These are phyloP conservation scores for Chaetomidium leptoderma DNA, from an alignment of 495 filamentous ascomycete species.

Conservation along the genomic window DNA sequence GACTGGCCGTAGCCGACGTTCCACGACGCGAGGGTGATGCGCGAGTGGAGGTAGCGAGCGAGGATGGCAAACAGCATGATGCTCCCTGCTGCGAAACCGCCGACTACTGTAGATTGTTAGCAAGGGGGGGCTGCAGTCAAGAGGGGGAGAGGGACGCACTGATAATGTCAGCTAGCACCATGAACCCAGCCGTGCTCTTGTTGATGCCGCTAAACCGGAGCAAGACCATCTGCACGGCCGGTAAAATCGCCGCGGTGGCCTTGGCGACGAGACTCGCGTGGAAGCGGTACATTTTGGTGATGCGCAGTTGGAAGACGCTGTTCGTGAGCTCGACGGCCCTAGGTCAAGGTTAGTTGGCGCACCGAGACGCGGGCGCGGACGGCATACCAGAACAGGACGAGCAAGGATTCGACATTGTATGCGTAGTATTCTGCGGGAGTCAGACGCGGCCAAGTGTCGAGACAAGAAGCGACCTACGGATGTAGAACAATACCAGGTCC, in stretches of 20 bases:
- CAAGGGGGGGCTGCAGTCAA: background rate
- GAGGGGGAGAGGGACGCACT: conserved; percentile 29
- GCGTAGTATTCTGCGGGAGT: conserved; percentile 42
- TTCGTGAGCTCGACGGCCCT: conserved; percentile 41
- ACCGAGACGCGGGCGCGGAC: background rate
- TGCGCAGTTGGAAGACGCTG: conserved; percentile 35
- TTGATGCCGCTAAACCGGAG: conserved; percentile 32
- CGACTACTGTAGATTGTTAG: conserved; percentile 35
- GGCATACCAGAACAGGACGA: conserved; percentile 43
- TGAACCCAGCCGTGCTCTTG: conserved; percentile 30
- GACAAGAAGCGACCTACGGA: conserved; percentile 31
- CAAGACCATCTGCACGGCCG: conserved; percentile 36
- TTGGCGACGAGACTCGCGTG: conserved; percentile 37
- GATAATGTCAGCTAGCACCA: conserved; percentile 40
- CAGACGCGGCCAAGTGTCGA: background rate
- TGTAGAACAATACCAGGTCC: conserved; percentile 46
- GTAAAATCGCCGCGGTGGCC: conserved; percentile 32
- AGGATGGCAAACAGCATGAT: conserved; percentile 42
- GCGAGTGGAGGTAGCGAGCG: conserved; percentile 44
- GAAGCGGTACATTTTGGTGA: conserved; percentile 20
- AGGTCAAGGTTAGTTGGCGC: background rate
- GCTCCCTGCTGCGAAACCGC: conserved; percentile 38
- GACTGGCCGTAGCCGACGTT: conserved; percentile 34
- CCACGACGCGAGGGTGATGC: conserved; percentile 37
- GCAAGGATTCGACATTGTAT: conserved; percentile 47